phyloP scores from a whole-genome alignment of 352 stramenopile species.

The Paralagenidium karlingii region DNA sequence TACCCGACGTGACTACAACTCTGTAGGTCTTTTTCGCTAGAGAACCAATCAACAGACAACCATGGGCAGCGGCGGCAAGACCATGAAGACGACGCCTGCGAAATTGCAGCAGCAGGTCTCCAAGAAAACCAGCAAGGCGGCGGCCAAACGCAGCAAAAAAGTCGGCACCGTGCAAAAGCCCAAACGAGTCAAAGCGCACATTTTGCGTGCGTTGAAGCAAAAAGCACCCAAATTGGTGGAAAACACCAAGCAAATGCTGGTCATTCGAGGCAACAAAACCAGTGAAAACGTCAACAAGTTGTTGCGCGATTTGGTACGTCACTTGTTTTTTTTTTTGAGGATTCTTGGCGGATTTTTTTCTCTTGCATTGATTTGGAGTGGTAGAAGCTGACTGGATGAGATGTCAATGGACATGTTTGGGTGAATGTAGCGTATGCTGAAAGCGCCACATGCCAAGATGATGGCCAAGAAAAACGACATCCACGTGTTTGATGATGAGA shows the following conservation, averaged over 20 bases:
- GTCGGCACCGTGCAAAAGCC: constrained; percentile 52
- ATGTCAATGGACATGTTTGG: background rate
- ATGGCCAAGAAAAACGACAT: constrained; percentile 91
- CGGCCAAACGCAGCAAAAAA: constrained; percentile 59
- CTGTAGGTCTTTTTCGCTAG: too few species aligned
- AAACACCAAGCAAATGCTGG: constrained; percentile 84
- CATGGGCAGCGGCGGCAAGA: constrained; percentile 53
- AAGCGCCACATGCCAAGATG: constrained; percentile 79
- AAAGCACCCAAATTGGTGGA: constrained; percentile 87
- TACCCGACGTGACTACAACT: too few species aligned
- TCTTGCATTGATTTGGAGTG: constrained; percentile 1
- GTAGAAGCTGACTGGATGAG: constrained; percentile 1
- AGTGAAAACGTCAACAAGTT: constrained; percentile 72
- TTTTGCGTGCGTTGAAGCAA: constrained; percentile 73
- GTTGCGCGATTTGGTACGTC: constrained; percentile 61
- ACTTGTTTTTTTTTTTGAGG: background rate
- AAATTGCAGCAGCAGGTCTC: constrained; percentile 52
- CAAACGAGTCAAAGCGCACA: constrained; percentile 71
- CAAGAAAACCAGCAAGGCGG: constrained; percentile 57
- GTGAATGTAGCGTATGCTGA: constrained; percentile 60
- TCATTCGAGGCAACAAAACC: constrained; percentile 85
- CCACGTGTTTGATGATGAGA: constrained; percentile 90
- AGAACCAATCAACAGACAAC: too few species aligned
- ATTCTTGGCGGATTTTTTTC: background rate
- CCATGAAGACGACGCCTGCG: constrained; percentile 49